phyloP scores from a whole-genome alignment of 2,329 filamentous ascomycete species.

The Penicillium sp. region DNA sequence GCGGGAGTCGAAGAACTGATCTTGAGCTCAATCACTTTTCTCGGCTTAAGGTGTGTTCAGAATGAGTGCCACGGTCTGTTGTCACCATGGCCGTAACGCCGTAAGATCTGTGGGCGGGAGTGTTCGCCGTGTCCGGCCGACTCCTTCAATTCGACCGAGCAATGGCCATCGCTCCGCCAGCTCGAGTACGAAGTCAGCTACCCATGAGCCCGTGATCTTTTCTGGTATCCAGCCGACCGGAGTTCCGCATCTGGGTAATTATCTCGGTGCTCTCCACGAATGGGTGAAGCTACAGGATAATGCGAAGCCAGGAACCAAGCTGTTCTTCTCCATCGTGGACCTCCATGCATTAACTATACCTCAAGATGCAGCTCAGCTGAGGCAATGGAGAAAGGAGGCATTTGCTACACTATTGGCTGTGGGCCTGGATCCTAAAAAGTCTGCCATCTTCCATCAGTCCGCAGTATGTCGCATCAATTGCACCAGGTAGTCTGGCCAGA shows the following conservation, averaged over 20 bases:
- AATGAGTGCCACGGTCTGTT: slow-evolving; percentile 8
- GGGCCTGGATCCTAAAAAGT: slow-evolving; percentile 72
- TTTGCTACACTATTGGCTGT: slow-evolving; percentile 77
- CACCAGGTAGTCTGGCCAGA: not conserved
- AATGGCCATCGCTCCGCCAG: slow-evolving; percentile 14
- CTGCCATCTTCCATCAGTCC: slow-evolving; percentile 77
- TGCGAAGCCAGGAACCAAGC: slow-evolving; percentile 51
- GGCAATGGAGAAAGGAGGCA: slow-evolving; percentile 63
- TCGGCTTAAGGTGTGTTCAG: not conserved
- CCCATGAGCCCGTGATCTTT: slow-evolving; percentile 59
- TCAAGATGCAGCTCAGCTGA: slow-evolving; percentile 59
- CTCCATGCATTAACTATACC: slow-evolving; percentile 84
- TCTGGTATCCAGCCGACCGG: slow-evolving; percentile 97
- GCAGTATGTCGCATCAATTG: slow-evolving; percentile 45
- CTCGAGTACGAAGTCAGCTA: slow-evolving; percentile 4
- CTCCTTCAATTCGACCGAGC: slow-evolving; percentile 3
- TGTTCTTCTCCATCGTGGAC: slow-evolving; percentile 86
- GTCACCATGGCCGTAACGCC: not conserved
- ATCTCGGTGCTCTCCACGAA: slow-evolving; percentile 78
- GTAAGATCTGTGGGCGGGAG: slow-evolving; percentile 3
- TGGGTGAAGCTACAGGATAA: slow-evolving; percentile 77
- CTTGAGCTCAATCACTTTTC: not conserved
- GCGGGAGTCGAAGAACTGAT: slow-evolving; percentile 4
- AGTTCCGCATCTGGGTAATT: slow-evolving; percentile 90
- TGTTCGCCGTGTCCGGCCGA: not conserved